Base-by-base conservation (phyloP, 164 flowering plant species). In the Kalanchoe fedtschenkoi region DNA sequence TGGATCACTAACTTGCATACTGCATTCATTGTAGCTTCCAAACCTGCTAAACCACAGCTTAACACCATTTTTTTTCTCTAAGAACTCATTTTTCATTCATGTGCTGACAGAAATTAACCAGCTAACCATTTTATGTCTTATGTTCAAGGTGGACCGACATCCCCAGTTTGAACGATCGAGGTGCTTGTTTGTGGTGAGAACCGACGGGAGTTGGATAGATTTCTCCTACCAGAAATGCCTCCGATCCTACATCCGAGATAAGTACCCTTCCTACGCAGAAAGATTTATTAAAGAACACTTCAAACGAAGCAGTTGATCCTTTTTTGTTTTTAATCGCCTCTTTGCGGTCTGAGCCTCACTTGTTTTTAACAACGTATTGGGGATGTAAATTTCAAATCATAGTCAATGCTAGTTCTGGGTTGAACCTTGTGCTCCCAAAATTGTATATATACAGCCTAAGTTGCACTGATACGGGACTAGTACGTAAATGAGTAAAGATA, bases 151-250 rank as follows among this genome's bases (percentile, higher is more conserved):
- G 71, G 96, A 89, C 74, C 78, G 87, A 24, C 98, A 91, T 73
- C 95, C 96, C 4, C 84, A 80, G 62, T 89, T 85, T 65, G 73
- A 64, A 64, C 30, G 69, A 19, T 79, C 95, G 64, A 87, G 96
- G 68, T 89, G 98, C 74, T 72, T 91, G 66, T 88, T 91, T 73
- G 89, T 88, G 28, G 84, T 88, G 10, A 77, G 91, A 69, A 82
- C 81, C 0, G 89, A 88, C 63, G 91, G 96, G 62, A 83, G 73
- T 69, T 86, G 87, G 93, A 81, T 83, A 55, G 98, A 89, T 70
- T 91, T 89, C 74, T 89, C 96, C 44, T 91, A 87, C 69, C 92
- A 85, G 74, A 91, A 89, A 72, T 89, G 95, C 68, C 74, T 91
- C 34, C 80, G 86, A 59, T 81, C 81, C 39, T 91, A 91, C 67